Percentiles rank a stretch among this genome's conserved stretches.
Evolutionary conservation across 2,329 filamentous ascomycete species (phyloP).

Genomic region (Pyricularia grisea): DNA sequence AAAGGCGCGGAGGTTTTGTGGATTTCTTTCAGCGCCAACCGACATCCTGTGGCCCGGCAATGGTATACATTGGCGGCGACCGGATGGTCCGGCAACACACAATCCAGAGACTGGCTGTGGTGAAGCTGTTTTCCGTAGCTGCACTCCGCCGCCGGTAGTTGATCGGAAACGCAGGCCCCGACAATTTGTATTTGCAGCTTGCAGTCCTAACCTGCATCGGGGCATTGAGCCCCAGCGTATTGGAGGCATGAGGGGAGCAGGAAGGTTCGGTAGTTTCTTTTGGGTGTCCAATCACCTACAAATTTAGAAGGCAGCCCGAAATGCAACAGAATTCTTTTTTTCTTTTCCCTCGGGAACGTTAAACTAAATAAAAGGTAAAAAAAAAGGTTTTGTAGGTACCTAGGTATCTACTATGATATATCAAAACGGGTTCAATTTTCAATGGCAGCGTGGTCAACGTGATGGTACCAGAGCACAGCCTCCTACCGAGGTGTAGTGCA

Average conservation of each 20-base stretch:
- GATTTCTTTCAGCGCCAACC: not conserved
- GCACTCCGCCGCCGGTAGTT: not conserved
- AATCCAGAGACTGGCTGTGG: not conserved
- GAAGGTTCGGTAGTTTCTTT: not conserved
- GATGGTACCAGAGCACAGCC: not conserved
- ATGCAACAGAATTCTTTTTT: too few relatives aligned
- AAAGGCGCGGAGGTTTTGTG: not conserved
- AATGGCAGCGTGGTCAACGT: not conserved
- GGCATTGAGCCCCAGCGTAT: not conserved
- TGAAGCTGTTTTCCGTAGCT: not conserved
- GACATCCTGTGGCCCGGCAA: not conserved
- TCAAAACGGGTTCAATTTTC: not conserved
- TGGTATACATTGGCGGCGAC: not conserved
- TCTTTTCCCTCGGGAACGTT: too few relatives aligned
- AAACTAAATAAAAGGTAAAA: too few relatives aligned
- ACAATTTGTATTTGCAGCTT: not conserved
- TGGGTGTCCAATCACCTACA: too few relatives aligned
- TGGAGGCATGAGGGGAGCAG: not conserved
- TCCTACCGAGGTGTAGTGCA: not conserved
- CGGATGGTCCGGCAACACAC: not conserved
- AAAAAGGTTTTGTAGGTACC: too few relatives aligned
- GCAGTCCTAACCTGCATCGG: not conserved
- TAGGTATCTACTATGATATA: too few relatives aligned
- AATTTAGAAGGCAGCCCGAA: too few relatives aligned
- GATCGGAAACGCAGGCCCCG: not conserved